phyloP scores from a whole-genome alignment of 352 stramenopile genomes.

The Phytophthora crassamura region DNA sequence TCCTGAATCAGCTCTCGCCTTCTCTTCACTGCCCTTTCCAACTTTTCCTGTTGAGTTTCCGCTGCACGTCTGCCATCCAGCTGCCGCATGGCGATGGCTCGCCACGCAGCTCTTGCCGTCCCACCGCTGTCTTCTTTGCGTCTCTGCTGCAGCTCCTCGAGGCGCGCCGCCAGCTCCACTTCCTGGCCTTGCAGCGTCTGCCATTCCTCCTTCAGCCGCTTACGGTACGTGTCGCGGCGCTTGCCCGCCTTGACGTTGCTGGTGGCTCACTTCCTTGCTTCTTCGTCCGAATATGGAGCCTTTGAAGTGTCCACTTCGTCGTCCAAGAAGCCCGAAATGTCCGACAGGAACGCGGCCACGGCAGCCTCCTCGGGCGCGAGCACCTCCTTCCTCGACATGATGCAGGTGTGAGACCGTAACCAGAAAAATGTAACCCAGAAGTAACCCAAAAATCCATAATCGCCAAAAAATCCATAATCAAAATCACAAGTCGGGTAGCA shows the following conservation, averaged over 20 bases:
- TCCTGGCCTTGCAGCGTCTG: slow-evolving; percentile 20
- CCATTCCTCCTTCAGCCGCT: slow-evolving; percentile 25
- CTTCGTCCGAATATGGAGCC: slow-evolving; percentile 5
- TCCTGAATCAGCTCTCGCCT: slow-evolving; percentile 22
- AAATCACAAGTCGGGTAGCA: not conserved
- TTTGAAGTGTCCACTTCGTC: slow-evolving; percentile 11
- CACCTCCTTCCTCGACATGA: slow-evolving; percentile 1
- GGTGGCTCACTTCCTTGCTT: slow-evolving; percentile 19
- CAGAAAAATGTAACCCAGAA: not conserved
- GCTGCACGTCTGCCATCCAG: slow-evolving; percentile 14
- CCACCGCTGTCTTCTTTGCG: not conserved
- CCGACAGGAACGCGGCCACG: slow-evolving; percentile 30
- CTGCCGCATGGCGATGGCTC: slow-evolving; percentile 27
- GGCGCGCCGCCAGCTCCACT: slow-evolving; percentile 15
- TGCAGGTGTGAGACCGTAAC: not conserved
- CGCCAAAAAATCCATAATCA: too few species aligned
- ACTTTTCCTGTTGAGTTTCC: slow-evolving; percentile 18
- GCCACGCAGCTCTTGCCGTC: slow-evolving; percentile 11
- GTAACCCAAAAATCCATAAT: not conserved
- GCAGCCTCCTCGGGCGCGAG: slow-evolving; percentile 10
- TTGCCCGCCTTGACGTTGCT: slow-evolving; percentile 27
- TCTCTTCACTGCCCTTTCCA: slow-evolving; percentile 21
- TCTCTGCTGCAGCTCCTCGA: slow-evolving; percentile 16
- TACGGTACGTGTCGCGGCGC: slow-evolving; percentile 26
- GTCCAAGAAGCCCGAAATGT: slow-evolving; percentile 25